Percentiles rank a stretch among this genome's conserved stretches.
Evolutionary conservation across 2,329 filamentous ascomycete genomes (phyloP).

Genomic region (Cladosporium sp.): DNA sequence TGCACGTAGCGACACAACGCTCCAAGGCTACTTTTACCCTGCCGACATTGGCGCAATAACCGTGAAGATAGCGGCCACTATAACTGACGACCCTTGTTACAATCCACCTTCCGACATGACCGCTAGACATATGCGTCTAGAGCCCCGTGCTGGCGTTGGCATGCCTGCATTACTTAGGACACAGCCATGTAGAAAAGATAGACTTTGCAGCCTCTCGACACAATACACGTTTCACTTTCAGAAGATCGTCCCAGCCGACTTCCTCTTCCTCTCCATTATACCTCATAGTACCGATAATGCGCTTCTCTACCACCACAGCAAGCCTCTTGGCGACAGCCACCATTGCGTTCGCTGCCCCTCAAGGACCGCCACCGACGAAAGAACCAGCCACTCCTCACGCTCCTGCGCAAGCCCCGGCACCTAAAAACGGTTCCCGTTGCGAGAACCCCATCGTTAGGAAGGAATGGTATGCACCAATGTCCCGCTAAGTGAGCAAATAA

Average conservation of each 20-base stretch:
- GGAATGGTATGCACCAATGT: slow-evolving; percentile 6
- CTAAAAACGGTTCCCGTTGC: background rate
- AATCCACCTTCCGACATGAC: slow-evolving; percentile 1
- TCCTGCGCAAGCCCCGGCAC: background rate
- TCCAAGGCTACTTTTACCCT: slow-evolving; percentile 2
- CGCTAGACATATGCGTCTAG: background rate
- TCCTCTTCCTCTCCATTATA: background rate
- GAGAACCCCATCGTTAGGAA: slow-evolving; percentile 9
- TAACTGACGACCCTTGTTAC: background rate
- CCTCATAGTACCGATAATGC: background rate
- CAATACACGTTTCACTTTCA: slow-evolving; percentile 3
- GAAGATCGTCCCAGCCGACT: background rate
- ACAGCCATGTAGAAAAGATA: background rate
- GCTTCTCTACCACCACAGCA: slow-evolving; percentile 2
- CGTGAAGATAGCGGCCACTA: slow-evolving; percentile 2
- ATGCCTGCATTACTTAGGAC: background rate
- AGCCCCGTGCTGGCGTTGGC: background rate
- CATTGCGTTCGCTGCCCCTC: background rate
- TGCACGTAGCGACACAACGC: background rate
- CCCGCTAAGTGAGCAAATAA: background rate
- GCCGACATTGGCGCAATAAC: slow-evolving; percentile 1
- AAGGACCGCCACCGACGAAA: background rate
- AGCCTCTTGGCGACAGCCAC: background rate
- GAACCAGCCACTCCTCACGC: background rate
- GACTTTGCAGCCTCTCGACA: background rate